Evolutionary conservation across 805 yeast species (phyloP).

Genomic region (Kuraishia piskuri): DNA sequence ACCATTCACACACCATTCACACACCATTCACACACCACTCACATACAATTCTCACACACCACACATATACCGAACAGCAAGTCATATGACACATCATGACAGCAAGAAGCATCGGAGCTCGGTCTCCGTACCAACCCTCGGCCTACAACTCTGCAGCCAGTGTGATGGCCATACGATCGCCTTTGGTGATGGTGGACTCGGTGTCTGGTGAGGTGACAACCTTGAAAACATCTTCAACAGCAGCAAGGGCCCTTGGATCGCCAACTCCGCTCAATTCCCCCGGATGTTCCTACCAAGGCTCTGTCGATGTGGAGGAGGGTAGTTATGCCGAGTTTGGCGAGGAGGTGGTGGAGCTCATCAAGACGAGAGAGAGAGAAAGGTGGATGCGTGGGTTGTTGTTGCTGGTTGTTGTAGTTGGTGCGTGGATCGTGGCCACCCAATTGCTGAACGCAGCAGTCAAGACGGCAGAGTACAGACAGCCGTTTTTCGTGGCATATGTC

Average conservation of each 20-base stretch:
- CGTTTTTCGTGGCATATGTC: constrained; percentile 35
- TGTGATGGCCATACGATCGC: neutral
- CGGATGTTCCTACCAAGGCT: neutral
- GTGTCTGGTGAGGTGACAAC: neutral
- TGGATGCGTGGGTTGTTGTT: constrained; percentile 36
- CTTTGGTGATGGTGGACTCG: neutral
- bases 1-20: too few relatives aligned
- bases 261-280: neutral
- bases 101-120: neutral
- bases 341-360: constrained; percentile 23
- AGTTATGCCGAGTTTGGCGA: constrained; percentile 15
- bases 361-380: constrained; percentile 27
- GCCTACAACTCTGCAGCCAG: neutral
- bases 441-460: constrained; percentile 40
- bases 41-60: too few relatives aligned
- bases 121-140: neutral
- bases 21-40: too few relatives aligned
- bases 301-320: neutral
- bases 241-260: neutral
- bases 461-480: constrained; percentile 38
- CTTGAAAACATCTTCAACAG: neutral
- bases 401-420: constrained; percentile 29
- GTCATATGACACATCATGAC: neutral
- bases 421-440: constrained; percentile 44
- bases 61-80: too few relatives aligned